phyloP scores from a whole-genome alignment of 805 yeast genomes.

The Starmerella bombi region DNA sequence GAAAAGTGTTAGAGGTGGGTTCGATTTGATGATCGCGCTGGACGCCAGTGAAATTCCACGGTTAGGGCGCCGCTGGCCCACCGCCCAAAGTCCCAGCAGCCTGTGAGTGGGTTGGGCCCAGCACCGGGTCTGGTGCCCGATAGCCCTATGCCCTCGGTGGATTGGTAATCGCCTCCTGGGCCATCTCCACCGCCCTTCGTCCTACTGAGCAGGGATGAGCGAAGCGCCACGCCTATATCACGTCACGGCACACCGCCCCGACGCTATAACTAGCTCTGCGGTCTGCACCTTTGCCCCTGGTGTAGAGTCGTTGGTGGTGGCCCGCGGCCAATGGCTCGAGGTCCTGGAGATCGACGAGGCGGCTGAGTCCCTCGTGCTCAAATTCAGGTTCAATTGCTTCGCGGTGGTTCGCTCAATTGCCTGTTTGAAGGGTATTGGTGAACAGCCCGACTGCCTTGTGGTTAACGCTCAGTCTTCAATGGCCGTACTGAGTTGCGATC shows the following conservation, averaged over 20 bases:
- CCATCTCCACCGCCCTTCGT: no score
- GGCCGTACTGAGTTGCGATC: neutral
- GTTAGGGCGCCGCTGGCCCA: no score
- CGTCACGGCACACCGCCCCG: constrained; percentile 52
- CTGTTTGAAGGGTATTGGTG: neutral
- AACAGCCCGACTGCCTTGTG: neutral
- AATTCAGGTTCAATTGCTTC: constrained; percentile 38
- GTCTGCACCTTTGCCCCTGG: constrained; percentile 47
- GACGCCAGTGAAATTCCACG: constrained; percentile 1
- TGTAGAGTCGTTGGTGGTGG: constrained; percentile 49
- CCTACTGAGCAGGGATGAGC: neutral
- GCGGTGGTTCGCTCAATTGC: constrained; percentile 42
- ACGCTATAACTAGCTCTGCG: constrained; percentile 41
- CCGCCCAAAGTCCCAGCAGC: neutral
- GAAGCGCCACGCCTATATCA: constrained; percentile 8
- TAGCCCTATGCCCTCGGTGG: constrained; percentile 1
- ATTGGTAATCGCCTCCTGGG: no score
- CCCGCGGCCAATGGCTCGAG: constrained; percentile 42
- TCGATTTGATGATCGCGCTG: neutral
- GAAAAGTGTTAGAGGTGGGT: neutral
- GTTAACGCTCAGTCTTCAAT: neutral
- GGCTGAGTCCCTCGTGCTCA: constrained; percentile 38
- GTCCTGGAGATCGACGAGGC: constrained; percentile 40
- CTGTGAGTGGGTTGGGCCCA: no score
- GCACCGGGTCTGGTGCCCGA: no score